phyloP scores from a whole-genome alignment of 352 stramenopile species.

The Thalassiosira mediterranea region DNA sequence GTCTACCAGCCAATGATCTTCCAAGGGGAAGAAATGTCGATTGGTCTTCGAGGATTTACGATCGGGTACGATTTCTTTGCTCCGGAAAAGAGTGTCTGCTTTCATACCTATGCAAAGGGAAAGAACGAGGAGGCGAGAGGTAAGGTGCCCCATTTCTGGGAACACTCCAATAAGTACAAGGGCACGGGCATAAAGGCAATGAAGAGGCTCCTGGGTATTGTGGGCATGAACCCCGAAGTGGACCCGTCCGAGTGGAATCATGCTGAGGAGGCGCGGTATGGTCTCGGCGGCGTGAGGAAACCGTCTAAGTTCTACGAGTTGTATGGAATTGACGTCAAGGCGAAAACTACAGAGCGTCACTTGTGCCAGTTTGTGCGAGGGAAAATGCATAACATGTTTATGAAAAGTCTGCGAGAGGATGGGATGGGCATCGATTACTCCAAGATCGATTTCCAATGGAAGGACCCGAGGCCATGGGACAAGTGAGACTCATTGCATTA shows the following conservation, averaged over 20 bases:
- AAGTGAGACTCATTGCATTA: no score
- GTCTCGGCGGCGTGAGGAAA: slow-evolving; percentile 71
- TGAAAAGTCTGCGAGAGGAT: slow-evolving; percentile 56
- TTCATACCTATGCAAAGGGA: slow-evolving; percentile 85
- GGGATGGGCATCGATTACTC: slow-evolving; percentile 78
- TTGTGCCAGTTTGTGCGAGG: slow-evolving; percentile 79
- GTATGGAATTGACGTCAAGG: slow-evolving; percentile 81
- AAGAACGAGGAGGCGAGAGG: slow-evolving; percentile 57
- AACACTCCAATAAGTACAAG: slow-evolving; percentile 69
- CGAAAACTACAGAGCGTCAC: slow-evolving; percentile 73
- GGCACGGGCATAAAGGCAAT: slow-evolving; percentile 68
- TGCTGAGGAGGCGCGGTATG: slow-evolving; percentile 73
- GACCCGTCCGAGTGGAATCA: slow-evolving; percentile 65
- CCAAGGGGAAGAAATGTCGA: slow-evolving; percentile 83
- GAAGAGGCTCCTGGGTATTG: slow-evolving; percentile 74
- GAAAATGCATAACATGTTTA: slow-evolving; percentile 73
- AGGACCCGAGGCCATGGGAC: slow-evolving; percentile 54
- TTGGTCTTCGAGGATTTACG: slow-evolving; percentile 82
- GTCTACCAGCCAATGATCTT: slow-evolving; percentile 87
- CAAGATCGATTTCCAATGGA: slow-evolving; percentile 55
- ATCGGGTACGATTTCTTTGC: slow-evolving; percentile 86
- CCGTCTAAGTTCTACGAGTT: slow-evolving; percentile 80
- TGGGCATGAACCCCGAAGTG: slow-evolving; percentile 81
- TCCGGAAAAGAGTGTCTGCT: slow-evolving; percentile 80
- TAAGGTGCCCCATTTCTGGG: slow-evolving; percentile 81